Conservation (phyloP, 1,139 yeast species). For the Yamadazyma sp. region DNA sequence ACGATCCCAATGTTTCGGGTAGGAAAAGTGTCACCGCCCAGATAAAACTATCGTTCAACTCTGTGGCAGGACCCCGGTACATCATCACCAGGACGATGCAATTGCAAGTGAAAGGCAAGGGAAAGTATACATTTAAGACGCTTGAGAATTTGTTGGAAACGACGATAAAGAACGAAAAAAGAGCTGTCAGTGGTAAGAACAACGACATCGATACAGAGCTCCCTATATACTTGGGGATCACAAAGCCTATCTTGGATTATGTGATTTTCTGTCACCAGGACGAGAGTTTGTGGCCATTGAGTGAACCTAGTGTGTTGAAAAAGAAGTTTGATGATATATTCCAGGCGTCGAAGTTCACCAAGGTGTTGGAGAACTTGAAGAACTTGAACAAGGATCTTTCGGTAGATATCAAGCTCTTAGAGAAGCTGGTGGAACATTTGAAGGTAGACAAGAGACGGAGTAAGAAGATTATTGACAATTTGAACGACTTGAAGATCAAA, state of each 20-base stretch:
- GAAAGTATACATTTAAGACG: conserved; percentile 74
- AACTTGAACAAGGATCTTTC: conserved; percentile 74
- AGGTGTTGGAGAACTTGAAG: conserved; percentile 82
- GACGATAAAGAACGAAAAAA: conserved; percentile 62
- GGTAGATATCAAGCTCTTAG: conserved; percentile 69
- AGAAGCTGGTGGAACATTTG: conserved; percentile 76
- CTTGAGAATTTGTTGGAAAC: conserved; percentile 84
- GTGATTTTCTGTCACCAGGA: conserved; percentile 98
- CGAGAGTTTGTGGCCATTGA: conserved; percentile 93
- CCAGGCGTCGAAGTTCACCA: conserved; percentile 91
- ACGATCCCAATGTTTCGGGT: conserved; percentile 84
- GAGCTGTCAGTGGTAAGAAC: conserved; percentile 78
- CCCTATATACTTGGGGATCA: conserved; percentile 83
- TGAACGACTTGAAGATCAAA: conserved; percentile 43
- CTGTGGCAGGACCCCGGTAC: conserved; percentile 75
- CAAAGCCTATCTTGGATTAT: conserved; percentile 82
- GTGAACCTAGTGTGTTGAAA: conserved; percentile 86
- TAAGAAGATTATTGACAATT: conserved; percentile 49
- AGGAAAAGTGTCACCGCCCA: conserved; percentile 83
- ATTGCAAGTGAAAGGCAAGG: conserved; percentile 52
- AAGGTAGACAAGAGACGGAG: conserved; percentile 76
- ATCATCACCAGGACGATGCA: conserved; percentile 85
- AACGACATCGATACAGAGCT: conserved; percentile 82
- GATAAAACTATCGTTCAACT: conserved; percentile 81
- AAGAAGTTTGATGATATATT: conserved; percentile 95